A percentile compares a stretch with the other conserved stretches of the same genome.
phyloP scores from a whole-genome alignment of 164 flowering plant species.

The Saururus chinensis region DNA sequence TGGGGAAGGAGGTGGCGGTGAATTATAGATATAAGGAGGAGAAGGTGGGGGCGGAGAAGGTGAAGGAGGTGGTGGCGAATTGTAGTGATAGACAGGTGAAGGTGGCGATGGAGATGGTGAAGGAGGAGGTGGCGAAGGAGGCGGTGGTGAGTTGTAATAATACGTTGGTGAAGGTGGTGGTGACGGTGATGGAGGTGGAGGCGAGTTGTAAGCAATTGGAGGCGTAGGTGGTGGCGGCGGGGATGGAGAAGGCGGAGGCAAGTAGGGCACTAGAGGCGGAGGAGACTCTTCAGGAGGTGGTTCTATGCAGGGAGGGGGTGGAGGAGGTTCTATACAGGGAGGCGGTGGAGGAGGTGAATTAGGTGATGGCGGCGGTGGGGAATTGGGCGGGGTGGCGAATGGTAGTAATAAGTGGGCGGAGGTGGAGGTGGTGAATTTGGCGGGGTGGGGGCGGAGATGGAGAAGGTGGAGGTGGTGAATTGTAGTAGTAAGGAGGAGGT shows the following conservation, averaged over 20 bases:
- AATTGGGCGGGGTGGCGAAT: constrained; percentile 12
- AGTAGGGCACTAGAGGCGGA: constrained; percentile 15
- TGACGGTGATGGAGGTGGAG: no score
- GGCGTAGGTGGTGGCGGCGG: constrained; percentile 12
- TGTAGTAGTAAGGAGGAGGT: constrained; percentile 9
- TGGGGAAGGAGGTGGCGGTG: constrained; percentile 5
- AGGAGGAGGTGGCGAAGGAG: no score
- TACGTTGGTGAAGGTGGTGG: not conserved
- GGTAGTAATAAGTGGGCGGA: constrained; percentile 13
- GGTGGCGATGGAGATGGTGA: constrained; percentile 1
- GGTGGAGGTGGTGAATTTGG: constrained; percentile 17
- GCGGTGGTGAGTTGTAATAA: not conserved
- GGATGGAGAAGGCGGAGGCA: constrained; percentile 13
- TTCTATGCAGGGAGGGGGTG: constrained; percentile 28
- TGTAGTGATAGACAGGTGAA: not conserved
- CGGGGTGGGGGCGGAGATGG: constrained; percentile 18
- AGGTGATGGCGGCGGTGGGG: constrained; percentile 21
- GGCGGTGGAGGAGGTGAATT: constrained; percentile 35
- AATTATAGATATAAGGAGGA: not conserved
- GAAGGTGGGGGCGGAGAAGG: constrained; percentile 1
- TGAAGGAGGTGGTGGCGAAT: constrained; percentile 5
- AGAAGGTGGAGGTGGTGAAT: constrained; percentile 23
- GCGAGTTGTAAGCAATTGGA: no score
- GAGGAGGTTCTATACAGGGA: constrained; percentile 21
- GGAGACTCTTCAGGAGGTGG: constrained; percentile 23